Base-by-base conservation (phyloP, 768 basidiomycete genomes). In the Amanita rimosa region DNA sequence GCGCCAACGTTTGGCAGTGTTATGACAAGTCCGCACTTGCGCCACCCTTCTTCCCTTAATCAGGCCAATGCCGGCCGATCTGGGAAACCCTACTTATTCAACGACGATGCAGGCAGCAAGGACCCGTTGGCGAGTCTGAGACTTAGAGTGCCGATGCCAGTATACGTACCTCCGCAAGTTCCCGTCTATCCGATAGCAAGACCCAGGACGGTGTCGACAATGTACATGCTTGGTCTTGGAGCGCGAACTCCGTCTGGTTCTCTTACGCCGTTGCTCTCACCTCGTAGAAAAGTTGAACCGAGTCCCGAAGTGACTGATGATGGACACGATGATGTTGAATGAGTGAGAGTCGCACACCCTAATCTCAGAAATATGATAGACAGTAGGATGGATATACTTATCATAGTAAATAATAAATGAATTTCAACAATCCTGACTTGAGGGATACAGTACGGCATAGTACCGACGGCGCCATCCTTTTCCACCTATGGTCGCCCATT, bases 1-100 rank as follows among this genome's bases (percentile, higher is more conserved):
- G 59, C 58, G 11, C 73, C 74, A n/a, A 85, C 82, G 26, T 87
- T 87, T 57, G 84, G 85, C 10, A 67, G 75, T 29, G 74, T 85
- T 34, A 83, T 87, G 73, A 83, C 82, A 1, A 75, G 72, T 9
- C 82, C 82, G 2, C 68, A 75, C 14, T 58, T 78, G 17, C 67
- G 74, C n/a, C 79, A 74, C 43, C 64, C 72, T 0, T 61, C 68
- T 0, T 78, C 79, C 9, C 52, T 68, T 52, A 60, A 61, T 41
- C 51, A 62, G 43, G 40, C 45, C 49, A 46, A 46, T 57, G 53
- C 31, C 7, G 29, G 41, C 44, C 49, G 21, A 42, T 46, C 21
- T 38, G 21, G 54, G 54, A 44, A 55, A 57, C 53, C 53, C 56
- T 40, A 51, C 16, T 14, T 48, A 16, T 46, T 51, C 13, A 49